phyloP scores from a whole-genome alignment of 2,329 filamentous ascomycete genomes.

The Phialocephala sp. region DNA sequence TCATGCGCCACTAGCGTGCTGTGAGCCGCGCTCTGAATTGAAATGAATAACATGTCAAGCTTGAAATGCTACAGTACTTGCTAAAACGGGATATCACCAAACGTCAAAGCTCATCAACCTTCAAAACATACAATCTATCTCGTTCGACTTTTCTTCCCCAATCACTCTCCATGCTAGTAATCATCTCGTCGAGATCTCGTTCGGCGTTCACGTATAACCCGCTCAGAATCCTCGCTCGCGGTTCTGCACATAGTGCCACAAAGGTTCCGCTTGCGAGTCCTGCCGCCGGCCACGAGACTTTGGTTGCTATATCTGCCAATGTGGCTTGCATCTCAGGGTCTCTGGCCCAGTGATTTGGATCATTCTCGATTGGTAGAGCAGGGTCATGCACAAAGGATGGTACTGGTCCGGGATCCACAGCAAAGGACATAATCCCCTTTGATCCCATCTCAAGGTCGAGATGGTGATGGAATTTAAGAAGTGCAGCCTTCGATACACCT shows the following conservation, averaged over 20 bases:
- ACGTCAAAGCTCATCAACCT: slow-evolving; percentile 35
- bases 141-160: slow-evolving; percentile 23
- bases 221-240: slow-evolving; percentile 28
- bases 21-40: neutral
- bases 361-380: neutral
- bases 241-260: slow-evolving; percentile 32
- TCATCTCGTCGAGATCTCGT: slow-evolving; percentile 41
- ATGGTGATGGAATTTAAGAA: slow-evolving; percentile 36
- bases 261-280: slow-evolving; percentile 34
- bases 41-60: neutral
- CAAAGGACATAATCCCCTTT: slow-evolving; percentile 33
- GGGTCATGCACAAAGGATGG: slow-evolving; percentile 30
- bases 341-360: slow-evolving; percentile 23
- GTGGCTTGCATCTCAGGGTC: slow-evolving; percentile 23
- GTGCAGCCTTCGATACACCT: slow-evolving; percentile 24
- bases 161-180: slow-evolving; percentile 27
- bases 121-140: slow-evolving; percentile 32
- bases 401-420: slow-evolving; percentile 33
- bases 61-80: neutral
- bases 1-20: neutral
- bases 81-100: neutral
- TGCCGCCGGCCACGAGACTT: slow-evolving; percentile 27
- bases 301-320: slow-evolving; percentile 10
- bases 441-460: slow-evolving; percentile 30
- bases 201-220: slow-evolving; percentile 34